phyloP scores from a whole-genome alignment of 805 yeast species.

The Danielozyma ontarioensis region DNA sequence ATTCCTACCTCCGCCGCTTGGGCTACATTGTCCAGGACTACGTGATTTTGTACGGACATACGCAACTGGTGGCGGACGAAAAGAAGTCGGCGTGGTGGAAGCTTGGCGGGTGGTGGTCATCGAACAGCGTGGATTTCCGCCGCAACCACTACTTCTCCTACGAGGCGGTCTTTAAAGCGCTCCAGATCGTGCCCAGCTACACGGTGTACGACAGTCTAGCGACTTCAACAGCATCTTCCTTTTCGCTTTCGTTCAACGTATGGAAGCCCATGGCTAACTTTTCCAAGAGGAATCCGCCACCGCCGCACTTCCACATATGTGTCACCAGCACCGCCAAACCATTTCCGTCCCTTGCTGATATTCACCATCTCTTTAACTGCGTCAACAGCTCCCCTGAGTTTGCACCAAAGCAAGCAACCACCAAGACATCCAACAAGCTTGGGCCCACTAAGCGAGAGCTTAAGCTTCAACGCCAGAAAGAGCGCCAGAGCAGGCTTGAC shows the following conservation, averaged over 20 bases:
- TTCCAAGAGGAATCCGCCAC: constrained; percentile 62
- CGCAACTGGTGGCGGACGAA: constrained; percentile 5
- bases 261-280: constrained; percentile 81
- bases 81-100: constrained; percentile 23
- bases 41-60: constrained; percentile 7
- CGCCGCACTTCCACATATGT: constrained; percentile 71
- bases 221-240: constrained; percentile 4
- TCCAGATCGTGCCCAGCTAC: constrained; percentile 15
- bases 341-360: constrained; percentile 44
- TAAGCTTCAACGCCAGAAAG: constrained; percentile 16
- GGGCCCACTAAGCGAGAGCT: constrained; percentile 22
- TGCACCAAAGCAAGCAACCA: constrained; percentile 1
- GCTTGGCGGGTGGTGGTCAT: too few species aligned
- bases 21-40: constrained; percentile 57
- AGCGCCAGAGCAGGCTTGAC: constrained; percentile 23
- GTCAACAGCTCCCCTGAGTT: background rate
- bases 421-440: constrained; percentile 10
- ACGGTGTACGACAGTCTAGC: constrained; percentile 8
- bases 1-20: constrained; percentile 65
- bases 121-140: too few species aligned
- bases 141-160: constrained; percentile 23
- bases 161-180: constrained; percentile 16
- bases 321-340: constrained; percentile 45
- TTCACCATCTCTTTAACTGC: constrained; percentile 26
- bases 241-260: constrained; percentile 51